Conservation (phyloP, 331 rosid genomes). For the Malus hybrid region DNA sequence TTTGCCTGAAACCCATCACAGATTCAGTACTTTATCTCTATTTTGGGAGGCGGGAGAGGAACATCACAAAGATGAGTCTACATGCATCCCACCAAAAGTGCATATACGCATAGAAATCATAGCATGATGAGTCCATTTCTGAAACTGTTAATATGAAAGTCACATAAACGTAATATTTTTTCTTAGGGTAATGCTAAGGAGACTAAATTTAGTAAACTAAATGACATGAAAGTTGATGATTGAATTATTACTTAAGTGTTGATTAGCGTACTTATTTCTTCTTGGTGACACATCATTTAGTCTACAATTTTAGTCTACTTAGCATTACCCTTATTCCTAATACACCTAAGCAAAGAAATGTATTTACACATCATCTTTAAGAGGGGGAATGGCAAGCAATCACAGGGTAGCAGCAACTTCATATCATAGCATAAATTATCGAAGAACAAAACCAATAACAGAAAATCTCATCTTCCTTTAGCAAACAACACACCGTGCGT, state of each 20-base stretch:
- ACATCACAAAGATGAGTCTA: not conserved
- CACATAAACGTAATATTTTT: not conserved
- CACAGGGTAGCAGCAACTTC: not conserved
- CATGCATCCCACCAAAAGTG: not conserved
- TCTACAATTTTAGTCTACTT: no score
- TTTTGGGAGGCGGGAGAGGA: not conserved
- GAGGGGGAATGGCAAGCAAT: not conserved
- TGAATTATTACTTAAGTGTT: no score
- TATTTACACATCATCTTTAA: not conserved
- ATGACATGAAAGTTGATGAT: no score
- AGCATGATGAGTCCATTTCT: not conserved
- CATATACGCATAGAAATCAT: not conserved
- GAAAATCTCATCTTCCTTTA: not conserved
- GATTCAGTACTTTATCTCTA: not conserved
- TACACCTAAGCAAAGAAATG: not conserved
- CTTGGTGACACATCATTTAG: no score
- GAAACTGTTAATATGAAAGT: not conserved
- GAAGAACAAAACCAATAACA: not conserved
- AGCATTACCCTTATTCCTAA: not conserved
- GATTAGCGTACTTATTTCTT: no score
- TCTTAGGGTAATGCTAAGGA: not conserved
- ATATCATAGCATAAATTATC: not conserved
- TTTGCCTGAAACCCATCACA: conserved; percentile 47
- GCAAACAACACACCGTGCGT: not conserved
- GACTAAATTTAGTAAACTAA: no score